A percentile compares a stretch with the other conserved stretches of the same genome.
phyloP scores from a whole-genome alignment of 495 filamentous ascomycete genomes.

The Melanomma pulvis-pyrius region DNA sequence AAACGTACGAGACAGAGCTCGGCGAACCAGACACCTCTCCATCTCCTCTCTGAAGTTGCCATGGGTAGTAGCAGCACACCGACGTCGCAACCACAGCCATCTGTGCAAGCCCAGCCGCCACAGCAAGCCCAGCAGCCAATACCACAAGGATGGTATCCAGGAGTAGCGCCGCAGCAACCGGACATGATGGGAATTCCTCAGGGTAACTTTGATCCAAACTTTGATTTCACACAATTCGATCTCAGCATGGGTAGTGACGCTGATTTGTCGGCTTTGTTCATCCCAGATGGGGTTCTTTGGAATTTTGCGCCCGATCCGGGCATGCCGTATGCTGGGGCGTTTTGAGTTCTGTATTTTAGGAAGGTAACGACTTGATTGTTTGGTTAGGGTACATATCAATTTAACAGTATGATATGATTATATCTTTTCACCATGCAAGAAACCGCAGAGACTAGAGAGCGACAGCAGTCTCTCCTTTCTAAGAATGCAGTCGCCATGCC shows the following conservation, averaged over 20 bases:
- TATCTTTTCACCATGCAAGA: too few relatives aligned
- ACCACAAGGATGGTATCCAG: conserved; percentile 29
- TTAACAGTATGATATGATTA: too few relatives aligned
- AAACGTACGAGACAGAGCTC: conserved; percentile 23
- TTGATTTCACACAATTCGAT: conserved; percentile 34
- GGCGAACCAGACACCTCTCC: conserved; percentile 32
- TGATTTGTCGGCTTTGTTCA: conserved; percentile 33
- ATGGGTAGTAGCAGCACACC: conserved; percentile 31
- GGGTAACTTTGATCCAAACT: conserved; percentile 29
- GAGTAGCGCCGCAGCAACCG: conserved; percentile 10
- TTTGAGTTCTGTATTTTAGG: not conserved
- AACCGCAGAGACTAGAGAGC: too few relatives aligned
- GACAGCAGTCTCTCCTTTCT: too few relatives aligned
- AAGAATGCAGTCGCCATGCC: too few relatives aligned
- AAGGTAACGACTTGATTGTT: not conserved
- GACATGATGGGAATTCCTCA: conserved; percentile 19
- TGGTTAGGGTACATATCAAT: not conserved
- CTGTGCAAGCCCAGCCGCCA: conserved; percentile 4
- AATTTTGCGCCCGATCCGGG: conserved; percentile 12
- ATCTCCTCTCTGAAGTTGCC: conserved; percentile 41
- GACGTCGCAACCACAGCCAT: conserved; percentile 13
- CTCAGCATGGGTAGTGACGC: conserved; percentile 29
- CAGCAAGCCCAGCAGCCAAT: conserved; percentile 14
- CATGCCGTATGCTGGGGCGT: not conserved
- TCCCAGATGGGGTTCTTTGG: conserved; percentile 33